Evolutionary conservation across 2,329 filamentous ascomycete species (phyloP).

Genomic region (Alternaria sp.): DNA sequence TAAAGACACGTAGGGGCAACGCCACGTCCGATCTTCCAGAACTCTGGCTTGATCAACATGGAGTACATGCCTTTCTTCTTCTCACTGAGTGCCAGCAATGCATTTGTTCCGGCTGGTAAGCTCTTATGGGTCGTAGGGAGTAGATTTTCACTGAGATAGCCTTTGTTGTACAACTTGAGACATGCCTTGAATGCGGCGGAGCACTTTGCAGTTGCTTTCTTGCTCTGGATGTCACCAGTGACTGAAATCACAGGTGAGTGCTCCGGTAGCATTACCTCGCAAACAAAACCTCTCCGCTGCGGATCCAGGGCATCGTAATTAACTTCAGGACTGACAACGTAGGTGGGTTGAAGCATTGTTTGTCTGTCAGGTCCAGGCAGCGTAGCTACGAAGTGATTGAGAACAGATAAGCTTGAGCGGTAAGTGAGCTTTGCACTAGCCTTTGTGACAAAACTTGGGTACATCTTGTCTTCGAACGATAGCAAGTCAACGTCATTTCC

Average conservation of each 20-base stretch:
- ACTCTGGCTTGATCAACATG: conserved; percentile 79
- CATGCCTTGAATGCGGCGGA: conserved; percentile 90
- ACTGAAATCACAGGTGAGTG: conserved; percentile 74
- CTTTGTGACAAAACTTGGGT: conserved; percentile 66
- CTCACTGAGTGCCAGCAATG: conserved; percentile 79
- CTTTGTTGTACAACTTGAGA: conserved; percentile 70
- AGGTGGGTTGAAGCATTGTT: conserved; percentile 61
- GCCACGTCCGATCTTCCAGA: conserved; percentile 69
- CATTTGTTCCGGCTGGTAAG: conserved; percentile 86
- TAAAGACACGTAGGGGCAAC: conserved; percentile 64
- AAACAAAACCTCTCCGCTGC: conserved; percentile 54
- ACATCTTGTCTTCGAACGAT: conserved; percentile 57
- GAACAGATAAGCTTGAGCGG: conserved; percentile 73
- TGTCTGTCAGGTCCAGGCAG: conserved; percentile 65
- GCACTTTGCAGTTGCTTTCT: conserved; percentile 82
- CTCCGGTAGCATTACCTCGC: conserved; percentile 81
- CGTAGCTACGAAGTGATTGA: conserved; percentile 77
- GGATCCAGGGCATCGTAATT: conserved; percentile 16
- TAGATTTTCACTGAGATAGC: conserved; percentile 76
- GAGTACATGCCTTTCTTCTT: conserved; percentile 78
- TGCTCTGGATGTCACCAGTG: conserved; percentile 69
- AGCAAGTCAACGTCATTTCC: conserved; percentile 67
- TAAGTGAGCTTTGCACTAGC: conserved; percentile 85
- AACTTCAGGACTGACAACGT: conserved; percentile 60
- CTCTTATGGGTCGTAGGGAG: conserved; percentile 76